Conservation (phyloP, 768 basidiomycete species). For the Holtermannia corniformis region DNA sequence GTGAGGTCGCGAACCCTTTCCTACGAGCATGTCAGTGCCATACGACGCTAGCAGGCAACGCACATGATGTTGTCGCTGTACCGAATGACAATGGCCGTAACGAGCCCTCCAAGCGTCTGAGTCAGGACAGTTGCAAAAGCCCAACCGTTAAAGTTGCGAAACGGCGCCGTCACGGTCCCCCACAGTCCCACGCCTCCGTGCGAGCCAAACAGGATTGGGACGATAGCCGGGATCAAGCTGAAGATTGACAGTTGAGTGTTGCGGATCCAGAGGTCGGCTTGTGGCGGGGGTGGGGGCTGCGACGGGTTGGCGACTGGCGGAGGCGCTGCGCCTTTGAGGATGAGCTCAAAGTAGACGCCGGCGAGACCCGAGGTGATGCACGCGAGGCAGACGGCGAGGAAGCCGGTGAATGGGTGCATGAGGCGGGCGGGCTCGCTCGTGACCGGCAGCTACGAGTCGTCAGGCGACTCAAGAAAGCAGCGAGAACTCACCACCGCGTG, state of each 20-base stretch:
- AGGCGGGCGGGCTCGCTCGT: slow-evolving; percentile 40
- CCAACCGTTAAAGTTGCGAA: slow-evolving; percentile 79
- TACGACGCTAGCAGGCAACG: slow-evolving; percentile 5
- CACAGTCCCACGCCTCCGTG: slow-evolving; percentile 34
- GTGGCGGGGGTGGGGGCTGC: no score
- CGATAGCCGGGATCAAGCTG: slow-evolving; percentile 76
- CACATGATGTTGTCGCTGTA: slow-evolving; percentile 65
- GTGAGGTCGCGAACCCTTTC: slow-evolving; percentile 89
- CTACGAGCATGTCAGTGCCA: slow-evolving; percentile 5
- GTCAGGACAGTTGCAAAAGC: slow-evolving; percentile 82
- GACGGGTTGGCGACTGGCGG: slow-evolving; percentile 3
- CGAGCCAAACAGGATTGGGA: slow-evolving; percentile 57
- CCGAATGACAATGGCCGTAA: slow-evolving; percentile 90
- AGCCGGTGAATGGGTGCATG: slow-evolving; percentile 77
- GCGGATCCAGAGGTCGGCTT: slow-evolving; percentile 86
- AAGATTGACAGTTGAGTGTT: slow-evolving; percentile 94
- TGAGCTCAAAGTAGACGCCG: slow-evolving; percentile 98
- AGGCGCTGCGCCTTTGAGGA: slow-evolving; percentile 52
- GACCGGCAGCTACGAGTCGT: slow-evolving; percentile 40
- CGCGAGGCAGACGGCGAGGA: slow-evolving; percentile 77
- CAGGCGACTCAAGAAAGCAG: slow-evolving; percentile 8
- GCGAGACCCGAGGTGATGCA: slow-evolving; percentile 94
- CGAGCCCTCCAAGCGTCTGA: slow-evolving; percentile 81
- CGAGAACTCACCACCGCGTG: not conserved
- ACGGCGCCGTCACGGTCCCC: slow-evolving; percentile 46